phyloP scores from a whole-genome alignment of 352 stramenopile species.

The Pilasporangium apinafurcum region DNA sequence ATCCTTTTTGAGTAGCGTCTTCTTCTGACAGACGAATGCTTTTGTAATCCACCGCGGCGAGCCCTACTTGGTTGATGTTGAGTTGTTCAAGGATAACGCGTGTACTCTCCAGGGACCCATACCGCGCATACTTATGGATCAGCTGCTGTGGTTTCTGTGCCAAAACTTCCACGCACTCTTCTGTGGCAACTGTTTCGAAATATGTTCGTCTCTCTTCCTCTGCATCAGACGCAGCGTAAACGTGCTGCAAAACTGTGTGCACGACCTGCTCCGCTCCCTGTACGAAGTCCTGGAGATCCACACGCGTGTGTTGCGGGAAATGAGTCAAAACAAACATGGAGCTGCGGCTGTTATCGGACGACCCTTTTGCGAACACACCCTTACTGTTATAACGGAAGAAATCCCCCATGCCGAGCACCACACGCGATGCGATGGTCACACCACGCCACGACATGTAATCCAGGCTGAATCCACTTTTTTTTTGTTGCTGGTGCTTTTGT shows the following conservation, averaged over 20 bases:
- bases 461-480: neutral
- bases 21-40: constrained; percentile 11
- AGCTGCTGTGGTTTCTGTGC: constrained; percentile 16
- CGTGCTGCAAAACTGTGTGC: constrained; percentile 29
- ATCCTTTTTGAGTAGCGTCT: constrained; percentile 6
- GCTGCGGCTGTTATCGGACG: constrained; percentile 25
- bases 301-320: constrained; percentile 16
- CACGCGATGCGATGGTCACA: constrained; percentile 11
- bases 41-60: constrained; percentile 42
- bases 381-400: constrained; percentile 22
- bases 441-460: constrained; percentile 6
- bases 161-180: constrained; percentile 14
- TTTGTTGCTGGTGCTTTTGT: neutral
- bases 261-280: constrained; percentile 24
- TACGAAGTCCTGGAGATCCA: constrained; percentile 40
- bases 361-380: constrained; percentile 19
- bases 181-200: constrained; percentile 16
- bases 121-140: constrained; percentile 10
- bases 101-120: constrained; percentile 9
- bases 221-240: constrained; percentile 20
- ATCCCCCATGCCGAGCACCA: constrained; percentile 7
- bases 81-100: constrained; percentile 30
- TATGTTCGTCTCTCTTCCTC: constrained; percentile 12
- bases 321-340: constrained; percentile 50
- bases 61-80: constrained; percentile 22